phyloP scores from a whole-genome alignment of 768 basidiomycete genomes.

The Tulasnella sp. region DNA sequence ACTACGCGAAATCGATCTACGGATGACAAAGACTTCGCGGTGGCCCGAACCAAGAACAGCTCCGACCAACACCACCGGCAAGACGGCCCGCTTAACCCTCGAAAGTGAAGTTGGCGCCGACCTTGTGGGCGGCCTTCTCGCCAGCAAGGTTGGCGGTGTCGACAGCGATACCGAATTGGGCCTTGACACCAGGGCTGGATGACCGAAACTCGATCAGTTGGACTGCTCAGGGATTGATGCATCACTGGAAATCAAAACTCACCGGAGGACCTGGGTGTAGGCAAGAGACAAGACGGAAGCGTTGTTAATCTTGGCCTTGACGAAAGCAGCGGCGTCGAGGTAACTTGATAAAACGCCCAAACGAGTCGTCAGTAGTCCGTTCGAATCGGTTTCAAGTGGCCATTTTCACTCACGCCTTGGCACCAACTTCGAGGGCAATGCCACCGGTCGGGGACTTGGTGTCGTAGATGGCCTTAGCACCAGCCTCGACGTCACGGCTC shows the following conservation, averaged over 20 bases:
- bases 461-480: constrained; percentile 95
- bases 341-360: constrained; percentile 33
- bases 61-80: not conserved
- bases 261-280: constrained; percentile 80
- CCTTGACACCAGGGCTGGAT: constrained; percentile 72
- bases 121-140: constrained; percentile 68
- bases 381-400: not conserved
- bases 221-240: not conserved
- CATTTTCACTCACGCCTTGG: constrained; percentile 63
- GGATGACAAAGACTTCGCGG: not conserved
- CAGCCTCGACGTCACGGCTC: constrained; percentile 81
- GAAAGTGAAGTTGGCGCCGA: constrained; percentile 64
- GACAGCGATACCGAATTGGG: constrained; percentile 85
- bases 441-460: constrained; percentile 77
- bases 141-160: constrained; percentile 81
- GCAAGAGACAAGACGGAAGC: constrained; percentile 52
- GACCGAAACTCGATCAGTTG: not conserved
- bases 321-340: constrained; percentile 79
- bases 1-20: not conserved
- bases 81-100: constrained; percentile 31
- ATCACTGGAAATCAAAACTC: constrained; percentile 15
- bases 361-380: not conserved
- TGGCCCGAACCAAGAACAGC: not conserved
- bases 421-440: constrained; percentile 87
- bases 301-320: constrained; percentile 99